phyloP scores from a whole-genome alignment of 192 early-diverging fungal species.

The Coemansia pectinata region DNA sequence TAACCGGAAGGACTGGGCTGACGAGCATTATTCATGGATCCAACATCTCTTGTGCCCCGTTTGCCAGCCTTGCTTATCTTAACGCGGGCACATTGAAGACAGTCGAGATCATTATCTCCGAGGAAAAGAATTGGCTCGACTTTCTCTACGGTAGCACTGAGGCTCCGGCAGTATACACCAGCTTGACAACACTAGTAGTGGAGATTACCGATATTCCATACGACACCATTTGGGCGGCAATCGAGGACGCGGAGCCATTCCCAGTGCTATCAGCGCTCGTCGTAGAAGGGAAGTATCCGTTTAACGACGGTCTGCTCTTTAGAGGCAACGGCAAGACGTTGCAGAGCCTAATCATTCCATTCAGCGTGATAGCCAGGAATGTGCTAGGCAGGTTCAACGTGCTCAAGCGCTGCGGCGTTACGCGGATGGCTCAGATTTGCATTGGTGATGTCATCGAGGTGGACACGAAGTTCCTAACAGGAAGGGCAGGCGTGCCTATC shows the following conservation, averaged over 20 bases:
- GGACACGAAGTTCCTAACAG: background rate
- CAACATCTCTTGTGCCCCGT: background rate
- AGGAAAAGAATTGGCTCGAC: background rate
- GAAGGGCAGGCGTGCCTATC: background rate
- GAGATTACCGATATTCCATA: background rate
- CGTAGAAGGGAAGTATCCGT: background rate
- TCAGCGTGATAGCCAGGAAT: background rate
- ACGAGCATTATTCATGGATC: background rate
- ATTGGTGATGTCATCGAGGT: background rate
- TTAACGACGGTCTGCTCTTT: background rate
- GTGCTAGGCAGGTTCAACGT: background rate
- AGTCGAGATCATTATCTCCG: background rate
- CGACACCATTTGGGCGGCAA: background rate
- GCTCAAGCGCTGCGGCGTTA: background rate
- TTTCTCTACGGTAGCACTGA: background rate
- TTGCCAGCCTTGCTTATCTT: background rate
- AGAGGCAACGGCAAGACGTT: background rate
- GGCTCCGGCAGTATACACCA: background rate
- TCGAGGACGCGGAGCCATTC: background rate
- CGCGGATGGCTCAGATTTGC: background rate
- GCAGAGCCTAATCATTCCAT: background rate
- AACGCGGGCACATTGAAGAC: background rate
- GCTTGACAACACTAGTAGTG: background rate
- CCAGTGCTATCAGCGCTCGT: background rate
- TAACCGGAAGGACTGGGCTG: background rate